Conservation (phyloP, 768 basidiomycete genomes). For the Naganishia kalamii region DNA sequence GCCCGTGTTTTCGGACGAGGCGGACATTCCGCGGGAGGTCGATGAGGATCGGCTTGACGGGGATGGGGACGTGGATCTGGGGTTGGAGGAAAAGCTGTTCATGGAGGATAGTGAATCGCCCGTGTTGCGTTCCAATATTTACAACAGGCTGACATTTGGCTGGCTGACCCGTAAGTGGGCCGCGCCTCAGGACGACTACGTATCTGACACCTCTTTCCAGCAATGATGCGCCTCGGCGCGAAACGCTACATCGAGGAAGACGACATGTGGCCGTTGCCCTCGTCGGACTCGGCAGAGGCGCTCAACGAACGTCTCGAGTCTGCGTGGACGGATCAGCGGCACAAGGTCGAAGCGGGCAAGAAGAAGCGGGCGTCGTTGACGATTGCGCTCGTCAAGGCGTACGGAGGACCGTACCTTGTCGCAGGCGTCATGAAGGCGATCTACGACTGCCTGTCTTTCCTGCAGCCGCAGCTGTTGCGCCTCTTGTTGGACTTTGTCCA, state of each 20-base stretch:
- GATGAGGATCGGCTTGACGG: conserved; percentile 31
- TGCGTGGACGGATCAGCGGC: conserved; percentile 57
- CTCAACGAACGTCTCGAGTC: conserved; percentile 60
- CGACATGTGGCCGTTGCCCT: conserved; percentile 70
- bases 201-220: conserved; percentile 7
- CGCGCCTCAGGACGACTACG: conserved; percentile 46
- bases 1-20: conserved; percentile 27
- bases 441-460: conserved; percentile 74
- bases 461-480: conserved; percentile 80
- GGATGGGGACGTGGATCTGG: conserved; percentile 20
- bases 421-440: conserved; percentile 59
- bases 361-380: conserved; percentile 55
- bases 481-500: conserved; percentile 75
- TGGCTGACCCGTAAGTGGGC: conserved; percentile 63
- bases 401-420: conserved; percentile 64
- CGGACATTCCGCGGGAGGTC: conserved; percentile 37
- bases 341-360: conserved; percentile 31
- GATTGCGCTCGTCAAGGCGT: conserved; percentile 67
- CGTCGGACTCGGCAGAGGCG: conserved; percentile 62
- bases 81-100: conserved; percentile 28
- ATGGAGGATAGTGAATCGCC: conserved; percentile 57
- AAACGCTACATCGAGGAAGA: conserved; percentile 66
- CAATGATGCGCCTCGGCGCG: conserved; percentile 46
- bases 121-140: conserved; percentile 68
- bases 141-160: conserved; percentile 58